These are phyloP conservation scores for sunflower (Helianthus annuus) DNA, from an alignment of 129 eudicot species.

Conservation along the genomic window DNA sequence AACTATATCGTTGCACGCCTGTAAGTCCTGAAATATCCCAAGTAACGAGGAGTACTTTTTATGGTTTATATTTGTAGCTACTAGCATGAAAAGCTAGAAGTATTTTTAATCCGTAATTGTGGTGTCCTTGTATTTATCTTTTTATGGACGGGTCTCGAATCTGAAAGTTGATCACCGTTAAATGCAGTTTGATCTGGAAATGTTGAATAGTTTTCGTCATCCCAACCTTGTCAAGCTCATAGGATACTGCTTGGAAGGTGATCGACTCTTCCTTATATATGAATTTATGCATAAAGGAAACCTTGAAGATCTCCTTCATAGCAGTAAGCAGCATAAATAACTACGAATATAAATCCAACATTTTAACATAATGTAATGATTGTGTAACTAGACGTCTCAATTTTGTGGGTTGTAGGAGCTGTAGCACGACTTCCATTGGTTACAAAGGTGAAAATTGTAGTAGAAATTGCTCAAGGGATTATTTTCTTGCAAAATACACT, in stretches of 20 bases:
- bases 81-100: too few relatives aligned
- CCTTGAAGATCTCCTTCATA: neutral
- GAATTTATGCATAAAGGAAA: too few relatives aligned
- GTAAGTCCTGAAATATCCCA: too few relatives aligned
- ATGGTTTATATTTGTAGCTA: too few relatives aligned
- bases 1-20: neutral
- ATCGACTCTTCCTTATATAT: neutral
- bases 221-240: conserved; percentile 17
- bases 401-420: neutral
- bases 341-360: neutral
- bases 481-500: conserved; percentile 1
- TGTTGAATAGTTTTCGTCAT: conserved; percentile 6
- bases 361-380: too few relatives aligned
- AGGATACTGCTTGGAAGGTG: conserved; percentile 5
- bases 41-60: too few relatives aligned
- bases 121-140: too few relatives aligned
- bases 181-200: conserved; percentile 4
- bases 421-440: conserved; percentile 6
- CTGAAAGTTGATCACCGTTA: too few relatives aligned
- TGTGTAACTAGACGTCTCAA: too few relatives aligned
- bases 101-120: too few relatives aligned
- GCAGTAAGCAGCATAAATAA: neutral
- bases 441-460: conserved; percentile 13
- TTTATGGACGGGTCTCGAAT: too few relatives aligned
- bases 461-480: conserved; percentile 17